phyloP scores from a whole-genome alignment of 306 rosid species.

The Prosopis cineraria region DNA sequence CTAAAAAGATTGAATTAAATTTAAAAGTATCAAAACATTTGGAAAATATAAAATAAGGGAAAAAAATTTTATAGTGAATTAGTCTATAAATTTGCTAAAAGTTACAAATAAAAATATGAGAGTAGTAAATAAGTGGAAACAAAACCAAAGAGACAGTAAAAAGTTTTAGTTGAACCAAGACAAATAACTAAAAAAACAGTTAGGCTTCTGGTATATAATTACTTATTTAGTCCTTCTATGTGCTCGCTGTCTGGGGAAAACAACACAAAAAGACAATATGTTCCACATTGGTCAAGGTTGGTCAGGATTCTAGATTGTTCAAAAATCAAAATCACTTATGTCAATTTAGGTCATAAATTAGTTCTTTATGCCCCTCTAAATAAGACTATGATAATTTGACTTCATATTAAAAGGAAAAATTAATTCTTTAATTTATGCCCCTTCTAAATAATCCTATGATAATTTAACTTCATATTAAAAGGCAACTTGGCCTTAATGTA shows the following conservation, averaged over 20 bases:
- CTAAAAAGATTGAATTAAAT: no score
- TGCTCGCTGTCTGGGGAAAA: background rate
- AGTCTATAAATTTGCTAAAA: no score
- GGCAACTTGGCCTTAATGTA: conserved; percentile 25
- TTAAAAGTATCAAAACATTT: no score
- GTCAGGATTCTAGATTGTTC: conserved; percentile 19
- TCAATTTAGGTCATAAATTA: background rate
- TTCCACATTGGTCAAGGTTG: conserved; percentile 32
- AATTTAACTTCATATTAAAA: conserved; percentile 26
- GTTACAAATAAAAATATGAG: no score
- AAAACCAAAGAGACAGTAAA: background rate
- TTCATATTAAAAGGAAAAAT: conserved; percentile 28
- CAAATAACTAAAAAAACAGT: background rate
- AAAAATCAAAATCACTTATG: conserved; percentile 1
- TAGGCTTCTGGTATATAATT: background rate
- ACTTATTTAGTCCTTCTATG: background rate
- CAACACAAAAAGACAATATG: background rate
- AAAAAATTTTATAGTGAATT: no score
- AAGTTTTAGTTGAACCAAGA: background rate
- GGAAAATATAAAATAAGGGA: no score
- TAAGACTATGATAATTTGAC: no score
- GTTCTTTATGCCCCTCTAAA: background rate
- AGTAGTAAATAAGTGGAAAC: background rate
- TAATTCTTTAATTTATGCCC: no score
- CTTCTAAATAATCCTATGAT: no score